These are phyloP conservation scores for Pisolithus marmoratus DNA, from an alignment of 768 basidiomycete species.

Conservation along the genomic window DNA sequence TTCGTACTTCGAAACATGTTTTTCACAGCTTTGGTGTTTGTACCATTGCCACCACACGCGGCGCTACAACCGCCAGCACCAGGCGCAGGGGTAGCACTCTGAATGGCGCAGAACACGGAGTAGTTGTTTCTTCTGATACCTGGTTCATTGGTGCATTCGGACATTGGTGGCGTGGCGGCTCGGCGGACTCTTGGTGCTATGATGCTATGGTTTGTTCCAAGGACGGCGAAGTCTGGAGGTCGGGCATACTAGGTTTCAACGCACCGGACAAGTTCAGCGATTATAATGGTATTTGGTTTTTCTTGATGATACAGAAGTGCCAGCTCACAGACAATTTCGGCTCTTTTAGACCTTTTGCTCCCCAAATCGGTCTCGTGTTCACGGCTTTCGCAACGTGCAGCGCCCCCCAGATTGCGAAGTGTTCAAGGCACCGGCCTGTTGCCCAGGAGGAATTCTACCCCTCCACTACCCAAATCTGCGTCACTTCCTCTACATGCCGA, in stretches of 20 bases:
- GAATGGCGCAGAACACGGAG: conserved; percentile 30
- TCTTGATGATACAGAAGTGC: neutral
- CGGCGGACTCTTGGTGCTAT: conserved; percentile 77
- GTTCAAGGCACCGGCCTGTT: conserved; percentile 32
- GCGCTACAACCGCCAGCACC: conserved; percentile 40
- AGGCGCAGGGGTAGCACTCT: conserved; percentile 45
- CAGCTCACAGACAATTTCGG: neutral
- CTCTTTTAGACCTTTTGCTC: conserved; percentile 42
- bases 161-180: conserved; percentile 83
- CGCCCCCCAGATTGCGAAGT: conserved; percentile 54
- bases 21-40: conserved; percentile 85
- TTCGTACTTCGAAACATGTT: conserved; percentile 86
- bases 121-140: conserved; percentile 59
- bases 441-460: conserved; percentile 61
- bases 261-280: conserved; percentile 65
- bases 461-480: conserved; percentile 78
- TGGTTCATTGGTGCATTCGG: conserved; percentile 93
- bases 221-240: conserved; percentile 69
- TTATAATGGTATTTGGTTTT: conserved; percentile 46
- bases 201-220: conserved; percentile 58
- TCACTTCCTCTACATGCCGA: conserved; percentile 70
- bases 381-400: conserved; percentile 37
- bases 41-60: conserved; percentile 58
- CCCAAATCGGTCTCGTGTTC: conserved; percentile 43
- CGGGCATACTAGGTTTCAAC: conserved; percentile 74